A percentile compares a stretch with the other conserved stretches of the same genome.
phyloP scores from a whole-genome alignment of 1,139 yeast genomes.

The Candida frijolesensis region DNA sequence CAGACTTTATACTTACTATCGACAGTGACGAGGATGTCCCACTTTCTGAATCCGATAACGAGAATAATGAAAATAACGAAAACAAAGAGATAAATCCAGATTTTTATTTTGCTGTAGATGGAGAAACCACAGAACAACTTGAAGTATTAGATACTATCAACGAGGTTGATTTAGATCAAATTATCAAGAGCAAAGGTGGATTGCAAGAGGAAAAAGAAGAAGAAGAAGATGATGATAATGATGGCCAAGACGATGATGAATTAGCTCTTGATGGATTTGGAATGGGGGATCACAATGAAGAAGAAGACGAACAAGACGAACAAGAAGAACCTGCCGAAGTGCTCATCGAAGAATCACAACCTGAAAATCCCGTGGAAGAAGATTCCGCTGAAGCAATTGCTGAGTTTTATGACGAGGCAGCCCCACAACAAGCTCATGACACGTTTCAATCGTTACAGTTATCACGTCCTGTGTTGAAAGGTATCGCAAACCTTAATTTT shows the following conservation, averaged over 20 bases:
- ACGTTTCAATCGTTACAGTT: constrained; percentile 72
- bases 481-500: constrained; percentile 79
- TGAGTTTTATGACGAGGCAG: constrained; percentile 57
- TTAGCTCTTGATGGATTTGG: constrained; percentile 75
- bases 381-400: constrained; percentile 77
- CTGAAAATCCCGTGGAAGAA: constrained; percentile 52
- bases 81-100: constrained; percentile 68
- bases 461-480: constrained; percentile 88
- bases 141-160: constrained; percentile 53
- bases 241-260: constrained; percentile 29
- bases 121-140: constrained; percentile 52
- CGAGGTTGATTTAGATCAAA: constrained; percentile 80
- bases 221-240: constrained; percentile 18
- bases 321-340: constrained; percentile 28
- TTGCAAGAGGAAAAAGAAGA: constrained; percentile 35
- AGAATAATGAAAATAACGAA: constrained; percentile 15
- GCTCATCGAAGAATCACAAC: constrained; percentile 23
- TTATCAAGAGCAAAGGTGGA: constrained; percentile 81
- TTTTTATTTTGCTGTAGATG: constrained; percentile 68
- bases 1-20: constrained; percentile 18
- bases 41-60: constrained; percentile 30
- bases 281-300: constrained; percentile 46
- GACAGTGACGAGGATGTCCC: constrained; percentile 22
- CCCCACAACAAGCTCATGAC: constrained; percentile 49
- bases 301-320: constrained; percentile 18